Evolutionary conservation across 345 rosid genomes (phyloP), one percentile per base, ranked within the genome.

Genomic region (Eucalyptus caleyi): DNA sequence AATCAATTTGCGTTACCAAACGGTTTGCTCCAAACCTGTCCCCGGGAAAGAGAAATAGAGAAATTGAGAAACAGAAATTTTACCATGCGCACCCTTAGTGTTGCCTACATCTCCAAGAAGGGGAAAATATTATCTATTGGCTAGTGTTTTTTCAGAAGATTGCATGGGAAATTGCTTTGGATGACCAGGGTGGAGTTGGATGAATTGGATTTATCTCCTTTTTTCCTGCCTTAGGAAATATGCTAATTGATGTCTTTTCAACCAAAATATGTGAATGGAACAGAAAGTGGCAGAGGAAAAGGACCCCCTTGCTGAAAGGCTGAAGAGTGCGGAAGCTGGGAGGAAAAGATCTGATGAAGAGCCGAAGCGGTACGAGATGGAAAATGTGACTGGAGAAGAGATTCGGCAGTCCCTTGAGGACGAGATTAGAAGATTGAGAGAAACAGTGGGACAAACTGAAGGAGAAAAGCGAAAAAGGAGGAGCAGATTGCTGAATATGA

Each of bases 231-330:
- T 72, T 37, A 19, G 82, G 82, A 6, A 45, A 7, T 4, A 45
- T 44, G 54, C 11, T 45, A 85, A 37, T 53, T 34, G 65, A 59
- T 51, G 81, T 69, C 45, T 86, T 89, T 87, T 87, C 88, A 77
- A 90, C 89, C 45, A 72, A 87, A 69, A 40, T 69, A 37, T 60
- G 51, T 44, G 82, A 67, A 40, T 87, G 91, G 91, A 89, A 93
- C 95, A 98, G 99, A 96, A 96, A 93, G 95, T 97, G 87, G 94
- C 93, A 83, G 95, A 98, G 92, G 99, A 98, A 94, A 98, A 97
- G 94, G 94, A 93, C 95, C 95, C 96, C 88, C 97, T 98, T 90
- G 94, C 96, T 87, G 99, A 95, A 91, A 96, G 95, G 93, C 92
- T 98, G 50, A 97, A 96, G 94, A 86, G 91, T 87, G 96, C 97